Conservation (phyloP, 495 filamentous ascomycete genomes). For the Oleoguttula mirabilis region DNA sequence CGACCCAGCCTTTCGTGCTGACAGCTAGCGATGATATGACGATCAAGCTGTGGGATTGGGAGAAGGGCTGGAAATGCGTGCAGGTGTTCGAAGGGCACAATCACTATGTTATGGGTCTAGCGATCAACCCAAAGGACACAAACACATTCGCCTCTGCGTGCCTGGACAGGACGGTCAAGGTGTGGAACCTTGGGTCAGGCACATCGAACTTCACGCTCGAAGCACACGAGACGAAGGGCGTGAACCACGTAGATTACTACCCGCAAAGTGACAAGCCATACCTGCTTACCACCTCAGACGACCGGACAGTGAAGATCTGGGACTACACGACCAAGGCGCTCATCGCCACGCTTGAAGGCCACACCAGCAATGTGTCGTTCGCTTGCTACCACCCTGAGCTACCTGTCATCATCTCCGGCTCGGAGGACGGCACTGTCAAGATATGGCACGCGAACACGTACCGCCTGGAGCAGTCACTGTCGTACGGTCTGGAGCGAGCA, state of each 20-base stretch:
- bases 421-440: conserved; percentile 93
- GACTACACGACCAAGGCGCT: conserved; percentile 97
- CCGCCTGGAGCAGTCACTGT: conserved; percentile 85
- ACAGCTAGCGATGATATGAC: conserved; percentile 99
- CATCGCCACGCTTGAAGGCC: conserved; percentile 91
- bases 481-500: conserved; percentile 86
- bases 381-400: conserved; percentile 96
- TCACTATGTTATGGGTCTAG: conserved; percentile 97
- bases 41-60: conserved; percentile 99
- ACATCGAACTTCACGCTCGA: conserved; percentile 92
- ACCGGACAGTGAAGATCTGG: conserved; percentile 71
- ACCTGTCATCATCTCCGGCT: conserved; percentile 96
- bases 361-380: conserved; percentile 98
- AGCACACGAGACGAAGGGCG: conserved; percentile 95
- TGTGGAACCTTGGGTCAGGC: conserved; percentile 86
- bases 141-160: conserved; percentile 97
- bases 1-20: conserved; percentile 87
- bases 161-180: conserved; percentile 93
- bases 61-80: conserved; percentile 94
- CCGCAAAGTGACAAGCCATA: conserved; percentile 95
- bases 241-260: conserved; percentile 97
- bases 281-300: conserved; percentile 90
- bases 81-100: conserved; percentile 97
- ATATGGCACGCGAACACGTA: conserved; percentile 99
- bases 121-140: conserved; percentile 98